Evolutionary conservation across 2,329 filamentous ascomycete species (phyloP).

Genomic region (Camillea tinctor): DNA sequence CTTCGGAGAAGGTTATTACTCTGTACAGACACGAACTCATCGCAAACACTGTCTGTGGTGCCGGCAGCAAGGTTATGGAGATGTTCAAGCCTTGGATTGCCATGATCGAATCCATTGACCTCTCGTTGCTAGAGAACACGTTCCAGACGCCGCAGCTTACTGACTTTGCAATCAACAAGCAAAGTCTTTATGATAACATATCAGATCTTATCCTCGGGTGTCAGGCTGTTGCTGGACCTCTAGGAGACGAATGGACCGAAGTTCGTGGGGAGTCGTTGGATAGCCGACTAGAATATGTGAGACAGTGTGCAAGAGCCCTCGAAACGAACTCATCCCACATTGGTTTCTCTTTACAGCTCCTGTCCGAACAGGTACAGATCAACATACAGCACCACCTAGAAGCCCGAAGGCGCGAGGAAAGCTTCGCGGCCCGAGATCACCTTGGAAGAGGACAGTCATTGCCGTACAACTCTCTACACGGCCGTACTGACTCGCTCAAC

Average conservation of each 20-base stretch:
- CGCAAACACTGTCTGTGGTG: conserved; percentile 77
- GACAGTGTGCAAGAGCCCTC: conserved; percentile 72
- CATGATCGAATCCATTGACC: conserved; percentile 86
- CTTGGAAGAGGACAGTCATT: conserved; percentile 59
- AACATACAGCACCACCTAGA: conserved; percentile 50
- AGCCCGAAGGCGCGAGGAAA: conserved; percentile 43
- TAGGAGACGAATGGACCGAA: conserved; percentile 95
- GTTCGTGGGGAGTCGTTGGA: conserved; percentile 87
- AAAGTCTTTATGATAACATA: conserved; percentile 89
- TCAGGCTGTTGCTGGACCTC: conserved; percentile 85
- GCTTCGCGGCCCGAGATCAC: conserved; percentile 44
- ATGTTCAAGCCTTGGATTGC: conserved; percentile 88
- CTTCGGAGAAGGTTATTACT: conserved; percentile 80
- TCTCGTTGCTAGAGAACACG: conserved; percentile 73
- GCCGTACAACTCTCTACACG: conserved; percentile 54
- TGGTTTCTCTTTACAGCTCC: conserved; percentile 80
- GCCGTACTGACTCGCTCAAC: conserved; percentile 54
- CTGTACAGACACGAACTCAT: conserved; percentile 75
- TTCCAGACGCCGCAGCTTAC: conserved; percentile 82
- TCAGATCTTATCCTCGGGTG: conserved; percentile 85
- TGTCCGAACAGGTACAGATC: conserved; percentile 76
- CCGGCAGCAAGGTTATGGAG: conserved; percentile 78
- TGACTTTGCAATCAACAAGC: conserved; percentile 89
- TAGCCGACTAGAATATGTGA: conserved; percentile 78
- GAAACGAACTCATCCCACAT: conserved; percentile 86